A percentile compares a stretch with the other conserved stretches of the same genome.
Conservation (phyloP, 75 land plant species). For the Larix kaempferi region DNA sequence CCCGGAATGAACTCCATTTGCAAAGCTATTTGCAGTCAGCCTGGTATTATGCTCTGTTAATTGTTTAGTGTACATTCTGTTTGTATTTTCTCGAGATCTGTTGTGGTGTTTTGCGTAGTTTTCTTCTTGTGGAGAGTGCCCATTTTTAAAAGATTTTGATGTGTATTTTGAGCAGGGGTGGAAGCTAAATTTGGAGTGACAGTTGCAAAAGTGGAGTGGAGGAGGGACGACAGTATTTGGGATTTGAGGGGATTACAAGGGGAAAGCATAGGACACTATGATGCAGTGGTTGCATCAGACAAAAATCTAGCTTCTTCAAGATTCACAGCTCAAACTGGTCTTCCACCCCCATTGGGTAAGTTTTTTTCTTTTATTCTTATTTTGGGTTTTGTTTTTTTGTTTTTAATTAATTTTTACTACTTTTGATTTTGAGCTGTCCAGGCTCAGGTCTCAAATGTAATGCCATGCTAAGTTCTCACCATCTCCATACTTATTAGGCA, state of each 20-base stretch:
- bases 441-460: too few relatives aligned
- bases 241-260: slow-evolving; percentile 53
- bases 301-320: slow-evolving; percentile 63
- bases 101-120: slow-evolving; percentile 8
- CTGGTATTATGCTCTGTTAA: slow-evolving; percentile 38
- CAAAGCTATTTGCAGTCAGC: slow-evolving; percentile 59
- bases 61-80: neutral
- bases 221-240: slow-evolving; percentile 48
- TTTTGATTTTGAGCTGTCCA: neutral
- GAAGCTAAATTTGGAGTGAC: slow-evolving; percentile 55
- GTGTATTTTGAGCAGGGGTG: slow-evolving; percentile 45
- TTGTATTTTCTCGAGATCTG: neutral
- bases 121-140: neutral
- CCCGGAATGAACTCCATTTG: slow-evolving; percentile 91
- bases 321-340: slow-evolving; percentile 41
- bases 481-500: too few relatives aligned
- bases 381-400: neutral
- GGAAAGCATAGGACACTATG: slow-evolving; percentile 47
- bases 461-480: too few relatives aligned
- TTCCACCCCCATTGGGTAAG: slow-evolving; percentile 64
- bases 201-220: slow-evolving; percentile 68
- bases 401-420: neutral
- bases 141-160: slow-evolving; percentile 2
- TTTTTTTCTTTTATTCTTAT: neutral
- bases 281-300: slow-evolving; percentile 68